These are phyloP conservation scores for Orbilia ellipsospora DNA, from an alignment of 2,329 filamentous ascomycete species.

Conservation along the genomic window DNA sequence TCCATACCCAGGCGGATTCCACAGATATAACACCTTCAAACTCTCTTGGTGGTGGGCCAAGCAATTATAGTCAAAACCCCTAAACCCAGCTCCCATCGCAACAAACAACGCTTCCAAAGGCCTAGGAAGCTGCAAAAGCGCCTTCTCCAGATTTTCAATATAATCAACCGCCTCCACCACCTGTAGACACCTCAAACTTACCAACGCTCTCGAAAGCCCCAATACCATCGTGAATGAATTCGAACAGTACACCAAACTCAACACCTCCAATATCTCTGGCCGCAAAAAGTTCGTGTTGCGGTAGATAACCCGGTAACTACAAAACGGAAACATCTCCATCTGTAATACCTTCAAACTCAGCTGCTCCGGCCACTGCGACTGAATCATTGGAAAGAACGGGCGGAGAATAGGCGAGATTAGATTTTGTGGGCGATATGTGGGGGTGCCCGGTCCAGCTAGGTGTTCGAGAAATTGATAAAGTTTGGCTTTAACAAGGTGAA, in stretches of 20 bases:
- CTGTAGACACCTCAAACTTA: constrained; percentile 11
- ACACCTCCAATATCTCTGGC: constrained; percentile 10
- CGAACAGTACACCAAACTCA: constrained; percentile 16
- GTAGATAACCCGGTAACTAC: not conserved
- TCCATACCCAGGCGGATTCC: not conserved
- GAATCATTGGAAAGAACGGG: not conserved
- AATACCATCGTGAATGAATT: not conserved
- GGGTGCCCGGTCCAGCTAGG: not conserved
- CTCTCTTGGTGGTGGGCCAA: not conserved
- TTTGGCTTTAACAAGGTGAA: not conserved
- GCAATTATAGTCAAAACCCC: not conserved
- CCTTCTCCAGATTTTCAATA: not conserved
- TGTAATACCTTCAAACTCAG: constrained; percentile 12
- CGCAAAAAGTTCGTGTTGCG: not conserved
- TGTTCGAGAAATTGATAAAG: not conserved
- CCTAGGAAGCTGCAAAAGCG: not conserved
- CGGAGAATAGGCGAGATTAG: not conserved
- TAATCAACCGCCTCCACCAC: not conserved
- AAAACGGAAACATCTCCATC: constrained; percentile 4
- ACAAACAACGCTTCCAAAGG: not conserved
- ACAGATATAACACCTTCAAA: not conserved
- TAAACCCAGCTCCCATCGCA: not conserved
- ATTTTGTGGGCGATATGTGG: too few species aligned
- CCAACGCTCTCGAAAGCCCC: not conserved
- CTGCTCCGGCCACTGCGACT: not conserved